Evolutionary conservation across 768 basidiomycete genomes (phyloP), one percentile per base, ranked within the genome.

Genomic region (Nidularia pulvinata): DNA sequence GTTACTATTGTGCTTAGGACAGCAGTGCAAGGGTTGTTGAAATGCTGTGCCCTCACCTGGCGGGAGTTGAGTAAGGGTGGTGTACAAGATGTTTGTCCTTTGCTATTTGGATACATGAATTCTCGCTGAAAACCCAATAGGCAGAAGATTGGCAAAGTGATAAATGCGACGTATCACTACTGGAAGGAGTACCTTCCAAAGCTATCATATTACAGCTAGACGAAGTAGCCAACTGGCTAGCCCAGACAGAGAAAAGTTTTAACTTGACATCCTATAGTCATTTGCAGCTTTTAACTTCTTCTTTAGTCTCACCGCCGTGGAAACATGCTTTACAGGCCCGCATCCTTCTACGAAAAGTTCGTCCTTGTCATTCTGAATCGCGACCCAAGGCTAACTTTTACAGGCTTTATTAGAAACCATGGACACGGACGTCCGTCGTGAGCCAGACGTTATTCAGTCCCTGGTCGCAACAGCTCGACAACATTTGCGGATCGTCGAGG

Each of bases 141-240:
- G 76, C 82, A 55, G 93, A 94, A 75, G 92, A 94, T 61, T 93
- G 91, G 86, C 91, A 93, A 66, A 80, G 88, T 53, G 94, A 97
- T 57, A 95, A 94, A 70, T 89, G 86, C 60, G 93, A 93, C 16
- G 78, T 95, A 0, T 82, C 85, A 0, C 73, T 95, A 4, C 74
- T 86, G 7, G 90, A 95, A 69, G 76, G 78, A 6, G 66, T 86
- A 30, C 77, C 83, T 14, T 79, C 82, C 14, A 72, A 73, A 46
- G 76, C 79, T 52, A 67, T 90, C 25, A 54, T 87, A 6, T 66
- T 72, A 14, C 71, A 75, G 50, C 66, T 94, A 13, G 84, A 90
- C 39, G 76, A 80, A 10, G 88, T 90, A 0, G 73, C 77, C 11
- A 56, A 64, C 19, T 94, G 91, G 88, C 63, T 93, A 4, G 65